Evolutionary conservation across 2,329 filamentous ascomycete species (phyloP).

Genomic region (Didymella pinodella): DNA sequence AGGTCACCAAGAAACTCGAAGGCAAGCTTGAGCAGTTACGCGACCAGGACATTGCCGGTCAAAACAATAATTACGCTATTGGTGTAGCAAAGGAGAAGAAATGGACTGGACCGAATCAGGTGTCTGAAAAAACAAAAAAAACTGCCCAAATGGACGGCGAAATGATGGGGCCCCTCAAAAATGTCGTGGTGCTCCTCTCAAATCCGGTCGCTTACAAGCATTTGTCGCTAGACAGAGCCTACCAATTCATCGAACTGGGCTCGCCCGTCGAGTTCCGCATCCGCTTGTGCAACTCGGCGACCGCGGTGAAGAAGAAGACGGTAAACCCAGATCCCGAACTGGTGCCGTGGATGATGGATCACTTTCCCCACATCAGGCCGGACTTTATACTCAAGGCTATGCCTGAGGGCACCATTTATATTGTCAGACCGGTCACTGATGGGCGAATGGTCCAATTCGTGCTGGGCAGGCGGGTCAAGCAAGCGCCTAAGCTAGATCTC

Average conservation of each 20-base stretch:
- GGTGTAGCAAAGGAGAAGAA: constrained; percentile 8
- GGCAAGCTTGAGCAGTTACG: constrained; percentile 10
- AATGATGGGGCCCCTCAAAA: constrained; percentile 29
- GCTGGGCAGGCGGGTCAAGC: constrained; percentile 10
- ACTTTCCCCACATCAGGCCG: constrained; percentile 43
- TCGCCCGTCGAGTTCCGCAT: constrained; percentile 37
- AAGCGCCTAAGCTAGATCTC: constrained; percentile 1
- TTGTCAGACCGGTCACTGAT: constrained; percentile 35
- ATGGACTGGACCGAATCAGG: neutral
- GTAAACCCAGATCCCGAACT: neutral
- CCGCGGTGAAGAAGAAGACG: constrained; percentile 15
- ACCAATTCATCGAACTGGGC: constrained; percentile 33
- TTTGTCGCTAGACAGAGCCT: constrained; percentile 32
- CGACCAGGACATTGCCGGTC: neutral
- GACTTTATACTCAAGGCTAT: constrained; percentile 44
- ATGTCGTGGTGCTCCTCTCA: constrained; percentile 26
- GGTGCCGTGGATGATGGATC: constrained; percentile 35
- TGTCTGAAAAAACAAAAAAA: neutral
- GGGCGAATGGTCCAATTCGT: constrained; percentile 38
- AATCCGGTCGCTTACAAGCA: constrained; percentile 22
- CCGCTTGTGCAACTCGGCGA: constrained; percentile 9
- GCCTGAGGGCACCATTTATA: constrained; percentile 32
- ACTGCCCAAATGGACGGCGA: constrained; percentile 4
- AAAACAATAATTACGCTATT: constrained; percentile 24
- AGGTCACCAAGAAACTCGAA: constrained; percentile 11